Percentiles rank a stretch among this genome's conserved stretches.
Evolutionary conservation across 208 protist species (phyloP).

Genomic region (Acanthamoeba castellanii): DNA sequence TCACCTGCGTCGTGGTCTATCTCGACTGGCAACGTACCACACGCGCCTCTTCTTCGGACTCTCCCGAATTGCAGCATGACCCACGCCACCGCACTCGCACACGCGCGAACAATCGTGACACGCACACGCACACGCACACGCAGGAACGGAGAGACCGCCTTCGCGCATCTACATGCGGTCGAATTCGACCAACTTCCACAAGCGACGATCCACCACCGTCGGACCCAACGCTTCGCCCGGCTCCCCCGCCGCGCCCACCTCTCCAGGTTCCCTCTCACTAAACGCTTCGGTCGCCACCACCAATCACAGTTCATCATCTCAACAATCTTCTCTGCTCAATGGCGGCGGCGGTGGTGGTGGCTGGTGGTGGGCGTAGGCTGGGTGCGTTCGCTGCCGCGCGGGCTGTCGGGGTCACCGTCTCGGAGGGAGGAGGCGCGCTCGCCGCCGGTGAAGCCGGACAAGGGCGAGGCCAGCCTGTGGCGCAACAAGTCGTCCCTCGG

Average conservation of each 20-base stretch:
- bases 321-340: too few relatives aligned
- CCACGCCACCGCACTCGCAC: not conserved
- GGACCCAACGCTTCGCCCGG: not conserved
- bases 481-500: slow-evolving; percentile 35
- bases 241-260: not conserved
- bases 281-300: too few relatives aligned
- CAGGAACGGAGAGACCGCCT: not conserved
- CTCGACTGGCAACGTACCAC: not conserved
- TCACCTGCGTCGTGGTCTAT: slow-evolving; percentile 1
- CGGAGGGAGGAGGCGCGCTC: not conserved
- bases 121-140: not conserved
- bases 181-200: not conserved
- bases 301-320: too few relatives aligned
- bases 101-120: too few relatives aligned
- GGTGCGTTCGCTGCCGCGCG: slow-evolving; percentile 9
- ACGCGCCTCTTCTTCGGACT: not conserved
- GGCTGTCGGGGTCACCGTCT: not conserved
- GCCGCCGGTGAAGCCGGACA: not conserved
- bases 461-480: slow-evolving; percentile 8
- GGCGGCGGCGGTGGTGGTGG: too few relatives aligned
- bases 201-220: not conserved
- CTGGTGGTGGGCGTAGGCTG: not conserved
- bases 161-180: slow-evolving; percentile 10
- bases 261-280: not conserved
- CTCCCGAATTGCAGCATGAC: not conserved